A percentile compares a stretch with the other conserved stretches of the same genome.
phyloP scores from a whole-genome alignment of 73 alveolate genomes.

The Paramecium sexaurelia region DNA sequence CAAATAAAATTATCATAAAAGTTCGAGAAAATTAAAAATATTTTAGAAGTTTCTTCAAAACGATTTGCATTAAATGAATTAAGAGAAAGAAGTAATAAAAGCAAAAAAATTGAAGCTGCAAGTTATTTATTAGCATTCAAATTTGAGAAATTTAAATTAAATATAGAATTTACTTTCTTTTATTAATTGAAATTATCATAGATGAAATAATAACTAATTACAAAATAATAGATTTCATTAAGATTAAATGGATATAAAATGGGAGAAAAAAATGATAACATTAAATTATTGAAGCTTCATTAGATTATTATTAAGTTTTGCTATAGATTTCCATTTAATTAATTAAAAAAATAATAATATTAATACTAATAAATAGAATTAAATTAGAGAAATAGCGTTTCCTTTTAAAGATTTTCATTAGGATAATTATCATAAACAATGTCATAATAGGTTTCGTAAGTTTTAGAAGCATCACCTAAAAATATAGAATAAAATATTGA shows the following conservation, averaged over 20 bases:
- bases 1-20: background rate
- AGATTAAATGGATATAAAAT: background rate
- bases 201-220: background rate
- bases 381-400: background rate
- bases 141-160: background rate
- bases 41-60: background rate
- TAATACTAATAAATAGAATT: background rate
- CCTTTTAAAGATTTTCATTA: background rate
- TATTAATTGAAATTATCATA: background rate
- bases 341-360: background rate
- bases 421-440: background rate
- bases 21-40: background rate
- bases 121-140: background rate
- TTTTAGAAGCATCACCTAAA: background rate
- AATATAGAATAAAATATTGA: background rate
- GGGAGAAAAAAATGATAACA: background rate
- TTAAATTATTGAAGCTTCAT: background rate
- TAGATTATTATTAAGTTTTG: background rate
- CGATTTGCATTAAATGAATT: background rate
- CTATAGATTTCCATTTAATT: background rate
- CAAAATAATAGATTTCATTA: background rate
- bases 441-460: background rate
- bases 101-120: constrained; percentile 3
- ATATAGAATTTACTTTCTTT: background rate
- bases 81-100: background rate